A percentile compares a stretch with the other conserved stretches of the same genome.
Conservation (phyloP, 257 asterid genomes). For the Solanum sejunctum region DNA sequence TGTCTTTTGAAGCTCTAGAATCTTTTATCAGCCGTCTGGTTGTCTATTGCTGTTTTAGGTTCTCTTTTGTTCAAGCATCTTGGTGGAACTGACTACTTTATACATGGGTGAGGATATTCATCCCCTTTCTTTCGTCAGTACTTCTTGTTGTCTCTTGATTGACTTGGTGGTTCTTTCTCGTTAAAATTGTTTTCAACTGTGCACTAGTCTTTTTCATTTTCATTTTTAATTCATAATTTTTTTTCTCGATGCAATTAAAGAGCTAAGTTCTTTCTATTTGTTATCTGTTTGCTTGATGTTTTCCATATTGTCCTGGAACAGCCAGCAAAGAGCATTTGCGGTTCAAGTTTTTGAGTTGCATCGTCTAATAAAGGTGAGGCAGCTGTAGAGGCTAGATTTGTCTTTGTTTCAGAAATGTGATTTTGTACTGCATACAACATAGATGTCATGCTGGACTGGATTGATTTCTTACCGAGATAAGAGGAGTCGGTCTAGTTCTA, state of each 20-base stretch:
- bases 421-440: neutral
- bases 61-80: neutral
- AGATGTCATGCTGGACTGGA: neutral
- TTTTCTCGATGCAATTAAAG: neutral
- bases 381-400: neutral
- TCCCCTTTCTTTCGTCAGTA: neutral
- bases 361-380: slow-evolving; percentile 1
- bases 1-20: neutral
- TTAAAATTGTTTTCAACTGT: neutral
- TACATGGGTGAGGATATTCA: neutral
- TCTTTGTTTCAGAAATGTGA: neutral
- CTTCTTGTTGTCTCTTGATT: neutral
- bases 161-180: neutral
- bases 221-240: neutral
- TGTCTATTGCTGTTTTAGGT: neutral
- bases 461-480: neutral
- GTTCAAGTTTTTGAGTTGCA: slow-evolving; percentile 11
- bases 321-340: slow-evolving; percentile 1
- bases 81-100: neutral
- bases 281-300: neutral
- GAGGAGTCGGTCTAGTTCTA: neutral
- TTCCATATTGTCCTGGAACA: neutral
- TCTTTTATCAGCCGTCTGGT: neutral
- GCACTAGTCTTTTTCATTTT: neutral
- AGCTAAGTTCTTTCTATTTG: neutral